Percentiles rank a stretch among this genome's conserved stretches.
Conservation (phyloP, 2,329 filamentous ascomycete genomes). For the Diaporthe aspalathi region DNA sequence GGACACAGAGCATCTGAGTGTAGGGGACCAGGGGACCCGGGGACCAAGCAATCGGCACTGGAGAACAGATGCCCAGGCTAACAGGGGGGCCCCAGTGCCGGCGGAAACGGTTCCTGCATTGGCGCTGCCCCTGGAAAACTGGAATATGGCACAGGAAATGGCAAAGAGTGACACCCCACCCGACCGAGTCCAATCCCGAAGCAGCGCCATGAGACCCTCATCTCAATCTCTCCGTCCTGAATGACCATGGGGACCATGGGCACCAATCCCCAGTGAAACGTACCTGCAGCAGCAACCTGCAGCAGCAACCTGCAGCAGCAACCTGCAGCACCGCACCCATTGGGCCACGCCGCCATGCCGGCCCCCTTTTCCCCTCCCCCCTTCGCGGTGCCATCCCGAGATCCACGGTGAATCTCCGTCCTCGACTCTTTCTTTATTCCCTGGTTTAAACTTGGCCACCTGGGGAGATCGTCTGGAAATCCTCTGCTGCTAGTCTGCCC, state of each 20-base stretch:
- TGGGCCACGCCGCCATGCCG: slow-evolving; percentile 25
- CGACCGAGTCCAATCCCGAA: slow-evolving; percentile 21
- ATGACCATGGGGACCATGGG: slow-evolving; percentile 9
- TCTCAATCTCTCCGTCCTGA: slow-evolving; percentile 27
- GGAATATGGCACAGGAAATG: slow-evolving; percentile 22
- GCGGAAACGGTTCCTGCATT: slow-evolving; percentile 35
- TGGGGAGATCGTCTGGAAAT: slow-evolving; percentile 13
- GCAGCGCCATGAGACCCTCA: slow-evolving; percentile 26
- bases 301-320: too few species aligned
- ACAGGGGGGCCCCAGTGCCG: slow-evolving; percentile 4
- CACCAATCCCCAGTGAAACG: slow-evolving; percentile 24
- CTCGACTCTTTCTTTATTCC: slow-evolving; percentile 5
- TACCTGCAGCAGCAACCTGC: slow-evolving; percentile 28
- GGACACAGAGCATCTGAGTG: too few species aligned
- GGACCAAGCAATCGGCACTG: neutral
- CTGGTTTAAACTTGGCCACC: slow-evolving; percentile 2
- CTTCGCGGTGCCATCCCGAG: slow-evolving; percentile 18
- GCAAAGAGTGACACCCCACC: slow-evolving; percentile 17
- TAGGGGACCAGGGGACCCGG: neutral
- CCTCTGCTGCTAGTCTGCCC: neutral
- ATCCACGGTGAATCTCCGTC: slow-evolving; percentile 33
- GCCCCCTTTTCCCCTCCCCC: slow-evolving; percentile 29
- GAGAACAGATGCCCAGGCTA: slow-evolving; percentile 23
- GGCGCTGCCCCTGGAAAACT: slow-evolving; percentile 29
- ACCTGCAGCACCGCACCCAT: slow-evolving; percentile 24